These are phyloP conservation scores for Mycothermus thermophilus DNA, from an alignment of 495 filamentous ascomycete genomes.

Conservation along the genomic window DNA sequence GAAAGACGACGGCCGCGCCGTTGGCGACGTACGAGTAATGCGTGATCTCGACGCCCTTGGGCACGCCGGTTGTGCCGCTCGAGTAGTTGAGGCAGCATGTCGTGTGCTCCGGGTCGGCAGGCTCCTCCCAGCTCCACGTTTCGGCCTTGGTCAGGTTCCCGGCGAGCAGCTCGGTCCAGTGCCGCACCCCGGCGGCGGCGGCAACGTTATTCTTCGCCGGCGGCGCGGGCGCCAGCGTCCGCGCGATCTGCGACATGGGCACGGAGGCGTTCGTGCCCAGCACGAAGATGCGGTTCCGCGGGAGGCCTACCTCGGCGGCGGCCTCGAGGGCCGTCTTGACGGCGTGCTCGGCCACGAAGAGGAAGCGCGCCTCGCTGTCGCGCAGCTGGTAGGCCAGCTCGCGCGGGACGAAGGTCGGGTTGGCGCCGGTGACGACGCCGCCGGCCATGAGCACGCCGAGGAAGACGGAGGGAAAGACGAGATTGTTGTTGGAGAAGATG, in stretches of 20 bases:
- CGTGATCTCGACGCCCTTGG: slow-evolving; percentile 72
- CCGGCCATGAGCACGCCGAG: slow-evolving; percentile 65
- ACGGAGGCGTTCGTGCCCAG: slow-evolving; percentile 24
- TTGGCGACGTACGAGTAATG: slow-evolving; percentile 64
- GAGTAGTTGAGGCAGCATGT: slow-evolving; percentile 53
- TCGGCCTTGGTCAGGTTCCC: slow-evolving; percentile 27
- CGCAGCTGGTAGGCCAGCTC: slow-evolving; percentile 65
- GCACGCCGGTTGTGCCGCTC: slow-evolving; percentile 66
- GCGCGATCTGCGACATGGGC: slow-evolving; percentile 24
- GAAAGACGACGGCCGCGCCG: slow-evolving; percentile 37
- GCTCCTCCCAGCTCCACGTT: slow-evolving; percentile 31
- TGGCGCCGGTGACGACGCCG: slow-evolving; percentile 66
- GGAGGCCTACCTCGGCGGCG: slow-evolving; percentile 49
- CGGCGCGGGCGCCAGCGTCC: slow-evolving; percentile 27
- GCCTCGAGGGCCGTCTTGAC: slow-evolving; percentile 55
- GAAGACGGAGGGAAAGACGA: slow-evolving; percentile 62
- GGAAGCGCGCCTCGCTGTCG: slow-evolving; percentile 51
- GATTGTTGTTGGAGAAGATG: slow-evolving; percentile 54
- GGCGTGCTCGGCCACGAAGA: slow-evolving; percentile 42
- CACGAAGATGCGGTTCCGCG: slow-evolving; percentile 33
- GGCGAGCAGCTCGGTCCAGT: slow-evolving; percentile 31
- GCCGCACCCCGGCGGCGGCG: slow-evolving; percentile 20
- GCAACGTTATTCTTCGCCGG: slow-evolving; percentile 20
- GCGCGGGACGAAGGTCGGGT: slow-evolving; percentile 55
- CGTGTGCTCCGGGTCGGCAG: slow-evolving; percentile 19